Evolutionary conservation across 2,329 filamentous ascomycete genomes (phyloP), one percentile per base, ranked within the genome.

Genomic region (Pseudogymnoascus pannorum): DNA sequence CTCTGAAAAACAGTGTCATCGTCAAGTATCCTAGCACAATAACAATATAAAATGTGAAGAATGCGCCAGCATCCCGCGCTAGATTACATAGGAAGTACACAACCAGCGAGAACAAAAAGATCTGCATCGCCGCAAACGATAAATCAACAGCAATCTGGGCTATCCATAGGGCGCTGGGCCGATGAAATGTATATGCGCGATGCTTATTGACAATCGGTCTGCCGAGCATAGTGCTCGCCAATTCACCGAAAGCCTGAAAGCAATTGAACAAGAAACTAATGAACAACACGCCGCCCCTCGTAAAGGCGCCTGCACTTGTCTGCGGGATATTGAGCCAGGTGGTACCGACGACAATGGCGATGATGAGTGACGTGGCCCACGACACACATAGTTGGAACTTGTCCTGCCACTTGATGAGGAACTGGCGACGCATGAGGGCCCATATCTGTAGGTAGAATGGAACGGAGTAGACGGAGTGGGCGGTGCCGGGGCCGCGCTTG

Each of bases 71-170:
- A 0, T 75, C 73, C 40, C 71, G 69, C 4, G 77, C 79, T 16
- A 87, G 72, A 0, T 81, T 81, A 14, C 80, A 80, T 84, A 87
- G 86, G 65, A 86, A 88, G 72, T 88, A 88, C 0, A 86, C 63
- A 0, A 85, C 75, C 0, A 89, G 5, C 2, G 79, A 75, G 65
- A 88, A 89, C 31, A 36, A n/a, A 0, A 79, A 77, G 14, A 87
- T 75, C 66, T 88, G 86, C 64, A 86, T 77, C 0, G 85, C 60
- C 1, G 85, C 67, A 4, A 87, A 75, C 0, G 83, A 80, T 11
- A 87, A 74, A 59, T 86, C 77, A 3, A 83, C 77, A 0, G 79
- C 69, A 40, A 82, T 78, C 64, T 82, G 79, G 2, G 82, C 81
- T 35, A 86, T 67, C 77, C 88, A 75, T 82, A 81, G 80, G 0